A percentile compares a stretch with the other conserved stretches of the same genome.
Conservation (phyloP, 345 rosid species). For the Melaleuca alternifolia region DNA sequence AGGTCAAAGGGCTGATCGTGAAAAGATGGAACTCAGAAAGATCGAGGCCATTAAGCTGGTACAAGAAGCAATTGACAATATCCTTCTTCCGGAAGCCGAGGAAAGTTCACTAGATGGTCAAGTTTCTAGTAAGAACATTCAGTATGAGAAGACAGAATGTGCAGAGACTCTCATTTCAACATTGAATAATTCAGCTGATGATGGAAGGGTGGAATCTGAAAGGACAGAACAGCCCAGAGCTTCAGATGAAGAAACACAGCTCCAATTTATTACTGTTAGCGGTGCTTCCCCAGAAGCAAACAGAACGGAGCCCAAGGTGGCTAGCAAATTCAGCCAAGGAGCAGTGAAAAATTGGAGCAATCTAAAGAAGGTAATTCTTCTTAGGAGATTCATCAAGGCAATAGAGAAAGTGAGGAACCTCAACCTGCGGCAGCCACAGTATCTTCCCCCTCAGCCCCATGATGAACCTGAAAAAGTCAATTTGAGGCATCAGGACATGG, state of each 20-base stretch:
- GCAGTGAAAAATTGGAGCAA: slow-evolving; percentile 58
- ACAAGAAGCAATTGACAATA: slow-evolving; percentile 81
- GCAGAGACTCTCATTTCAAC: slow-evolving; percentile 4
- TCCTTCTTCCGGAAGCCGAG: slow-evolving; percentile 47
- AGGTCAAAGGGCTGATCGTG: slow-evolving; percentile 11
- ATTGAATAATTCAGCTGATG: slow-evolving; percentile 1
- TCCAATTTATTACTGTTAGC: not conserved
- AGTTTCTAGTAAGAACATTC: not conserved
- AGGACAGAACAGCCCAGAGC: slow-evolving; percentile 5
- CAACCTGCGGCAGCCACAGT: slow-evolving; percentile 37
- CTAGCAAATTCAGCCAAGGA: slow-evolving; percentile 13
- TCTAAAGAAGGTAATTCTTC: slow-evolving; percentile 56
- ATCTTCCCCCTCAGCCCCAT: slow-evolving; percentile 27
- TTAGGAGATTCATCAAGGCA: slow-evolving; percentile 69
- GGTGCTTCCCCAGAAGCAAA: slow-evolving; percentile 2
- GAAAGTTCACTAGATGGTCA: slow-evolving; percentile 25
- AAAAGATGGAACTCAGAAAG: slow-evolving; percentile 24
- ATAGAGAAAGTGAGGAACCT: slow-evolving; percentile 54
- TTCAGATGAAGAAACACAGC: not conserved
- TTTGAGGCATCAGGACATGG: slow-evolving; percentile 52
- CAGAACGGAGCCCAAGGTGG: slow-evolving; percentile 6
- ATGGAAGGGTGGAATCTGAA: slow-evolving; percentile 9
- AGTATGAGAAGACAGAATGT: not conserved
- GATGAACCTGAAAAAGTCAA: slow-evolving; percentile 54
- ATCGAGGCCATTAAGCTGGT: slow-evolving; percentile 73